Base-by-base conservation (phyloP, 1,139 yeast genomes). In the Suhomyces guaymorum region DNA sequence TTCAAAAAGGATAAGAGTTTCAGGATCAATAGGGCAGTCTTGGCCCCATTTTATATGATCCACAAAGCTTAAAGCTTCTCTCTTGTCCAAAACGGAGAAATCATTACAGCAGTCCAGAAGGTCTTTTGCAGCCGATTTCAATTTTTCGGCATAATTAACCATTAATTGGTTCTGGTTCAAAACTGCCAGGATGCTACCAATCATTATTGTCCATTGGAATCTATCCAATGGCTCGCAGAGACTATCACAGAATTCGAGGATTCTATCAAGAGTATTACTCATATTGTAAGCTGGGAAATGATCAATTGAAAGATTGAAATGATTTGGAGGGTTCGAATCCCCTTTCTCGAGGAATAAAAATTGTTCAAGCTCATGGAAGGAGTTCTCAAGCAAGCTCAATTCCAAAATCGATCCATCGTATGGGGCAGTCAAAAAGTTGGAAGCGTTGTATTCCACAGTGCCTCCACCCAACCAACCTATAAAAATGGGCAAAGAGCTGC, bases 391-490 rank as follows among this genome's bases (percentile, higher is more conserved):
- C 3, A 24, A 15, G 13, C 17, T 41, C 5, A 37, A 17, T 17
- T 46, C 51, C 21, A 39, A 39, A 16, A 48, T 21, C 3, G 38
- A 19, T 1, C 50, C 52, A 6, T 24, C 15, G 26, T 46, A 45
- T 9, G 30, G 7, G 12, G 26, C 26, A 5, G 31, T 32, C 5
- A 26, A 21, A 14, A 18, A 7, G 6, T 11, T 7, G 7, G 35
- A 28, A 5, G 21, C 14, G 7, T 15, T 12, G 24, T 24, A 26
- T 2, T 13, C 30, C 12, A 46, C 25, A 7, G 43, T 31, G 5
- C 47, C 39, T 9, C 69, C 72, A 31, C 63, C 48, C 9, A 73
- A 25, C 82, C 83, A 78, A 2, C 57, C 45, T 9, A 74, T 23
- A 39, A 75, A 67, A 6, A 46, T 39, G n/a, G 64, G 56, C 11